Evolutionary conservation across 768 basidiomycete species (phyloP).

Genomic region (Tricholoma terreum): DNA sequence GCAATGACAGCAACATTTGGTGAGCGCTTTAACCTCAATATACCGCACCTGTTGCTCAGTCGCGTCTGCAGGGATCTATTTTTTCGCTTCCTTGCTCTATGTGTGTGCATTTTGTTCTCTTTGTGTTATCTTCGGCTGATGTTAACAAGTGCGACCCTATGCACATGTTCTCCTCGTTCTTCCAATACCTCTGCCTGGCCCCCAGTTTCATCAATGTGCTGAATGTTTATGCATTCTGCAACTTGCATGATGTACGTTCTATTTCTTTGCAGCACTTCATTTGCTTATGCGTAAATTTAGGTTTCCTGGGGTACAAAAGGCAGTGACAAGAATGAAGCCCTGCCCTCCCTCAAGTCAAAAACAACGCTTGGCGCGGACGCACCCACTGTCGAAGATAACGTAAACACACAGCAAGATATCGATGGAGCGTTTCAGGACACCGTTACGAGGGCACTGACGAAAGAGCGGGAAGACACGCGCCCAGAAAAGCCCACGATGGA

Average conservation of each 20-base stretch:
- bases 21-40: slow-evolving; percentile 21
- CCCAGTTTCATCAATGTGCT: slow-evolving; percentile 93
- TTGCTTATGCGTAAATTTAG: slow-evolving; percentile 25
- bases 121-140: not conserved
- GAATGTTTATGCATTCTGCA: slow-evolving; percentile 97
- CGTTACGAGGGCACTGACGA: slow-evolving; percentile 70
- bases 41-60: slow-evolving; percentile 8
- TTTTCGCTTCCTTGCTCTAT: slow-evolving; percentile 79
- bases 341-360: slow-evolving; percentile 61
- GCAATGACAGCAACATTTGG: slow-evolving; percentile 89
- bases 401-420: slow-evolving; percentile 71
- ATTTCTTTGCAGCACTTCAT: not conserved
- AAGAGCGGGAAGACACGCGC: slow-evolving; percentile 44
- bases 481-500: slow-evolving; percentile 71
- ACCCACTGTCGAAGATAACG: slow-evolving; percentile 72
- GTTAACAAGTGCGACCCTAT: slow-evolving; percentile 81
- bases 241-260: slow-evolving; percentile 76
- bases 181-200: slow-evolving; percentile 85
- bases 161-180: slow-evolving; percentile 95
- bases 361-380: slow-evolving; percentile 63
- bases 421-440: slow-evolving; percentile 82
- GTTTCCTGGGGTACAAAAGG: slow-evolving; percentile 96
- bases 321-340: slow-evolving; percentile 77
- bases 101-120: slow-evolving; percentile 41
- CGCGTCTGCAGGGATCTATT: slow-evolving; percentile 61